A percentile compares a stretch with the other conserved stretches of the same genome.
phyloP scores from a whole-genome alignment of 1,284 basidiomycete species.

The Ustilago hordei region DNA sequence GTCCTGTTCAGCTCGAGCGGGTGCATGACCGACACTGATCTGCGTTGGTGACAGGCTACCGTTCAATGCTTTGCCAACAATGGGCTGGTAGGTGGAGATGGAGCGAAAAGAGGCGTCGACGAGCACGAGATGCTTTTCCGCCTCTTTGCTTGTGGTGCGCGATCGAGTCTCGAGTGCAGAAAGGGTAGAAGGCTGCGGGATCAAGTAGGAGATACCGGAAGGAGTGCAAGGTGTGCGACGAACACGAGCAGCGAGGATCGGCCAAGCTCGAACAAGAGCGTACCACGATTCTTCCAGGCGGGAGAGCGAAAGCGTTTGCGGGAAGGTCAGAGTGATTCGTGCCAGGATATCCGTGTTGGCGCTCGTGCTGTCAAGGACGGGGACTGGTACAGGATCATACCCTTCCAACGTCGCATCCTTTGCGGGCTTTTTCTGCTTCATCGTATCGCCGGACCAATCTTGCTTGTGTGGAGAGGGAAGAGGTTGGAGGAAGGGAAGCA shows the following conservation, averaged over 20 bases:
- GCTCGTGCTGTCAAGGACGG: slow-evolving; percentile 18
- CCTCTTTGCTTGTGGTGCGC: background rate
- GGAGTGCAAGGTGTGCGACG: slow-evolving; percentile 18
- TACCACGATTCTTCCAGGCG: slow-evolving; percentile 25
- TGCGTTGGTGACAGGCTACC: background rate
- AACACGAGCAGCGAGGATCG: slow-evolving; percentile 30
- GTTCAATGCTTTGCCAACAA: slow-evolving; percentile 15
- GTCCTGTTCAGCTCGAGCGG: slow-evolving; percentile 6
- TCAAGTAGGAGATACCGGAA: slow-evolving; percentile 14
- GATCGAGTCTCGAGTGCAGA: slow-evolving; percentile 13
- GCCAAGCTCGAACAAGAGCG: slow-evolving; percentile 25
- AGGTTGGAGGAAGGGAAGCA: background rate
- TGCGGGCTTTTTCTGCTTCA: background rate
- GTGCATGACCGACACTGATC: slow-evolving; percentile 16
- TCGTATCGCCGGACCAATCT: background rate
- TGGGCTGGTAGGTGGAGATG: slow-evolving; percentile 20
- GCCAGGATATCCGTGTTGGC: slow-evolving; percentile 30
- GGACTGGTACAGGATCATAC: slow-evolving; percentile 15
- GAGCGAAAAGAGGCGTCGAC: slow-evolving; percentile 12
- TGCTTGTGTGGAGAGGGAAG: background rate
- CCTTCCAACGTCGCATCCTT: slow-evolving; percentile 1
- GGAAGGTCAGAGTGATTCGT: slow-evolving; percentile 28
- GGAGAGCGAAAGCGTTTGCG: slow-evolving; percentile 2
- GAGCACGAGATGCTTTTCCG: slow-evolving; percentile 18
- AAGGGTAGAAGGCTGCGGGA: slow-evolving; percentile 12